These are phyloP conservation scores for Crithidia brevicula DNA, from an alignment of 208 protist genomes.

Conservation along the genomic window DNA sequence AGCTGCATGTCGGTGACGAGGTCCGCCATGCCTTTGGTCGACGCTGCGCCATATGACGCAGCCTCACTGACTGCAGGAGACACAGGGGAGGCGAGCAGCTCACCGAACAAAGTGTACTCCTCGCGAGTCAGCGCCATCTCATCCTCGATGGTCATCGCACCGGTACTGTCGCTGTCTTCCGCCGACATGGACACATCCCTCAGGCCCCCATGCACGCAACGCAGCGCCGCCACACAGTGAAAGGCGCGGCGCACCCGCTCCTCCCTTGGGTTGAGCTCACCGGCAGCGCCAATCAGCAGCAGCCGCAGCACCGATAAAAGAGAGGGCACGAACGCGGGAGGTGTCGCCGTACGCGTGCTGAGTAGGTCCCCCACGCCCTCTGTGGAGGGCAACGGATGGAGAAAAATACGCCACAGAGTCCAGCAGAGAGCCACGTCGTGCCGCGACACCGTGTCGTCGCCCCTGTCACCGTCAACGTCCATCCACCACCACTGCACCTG, in stretches of 20 bases:
- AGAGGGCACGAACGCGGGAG: not conserved
- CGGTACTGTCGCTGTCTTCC: not conserved
- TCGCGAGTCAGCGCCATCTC: constrained; percentile 26
- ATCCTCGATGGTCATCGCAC: constrained; percentile 25
- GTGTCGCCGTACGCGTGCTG: not conserved
- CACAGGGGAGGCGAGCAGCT: constrained; percentile 6
- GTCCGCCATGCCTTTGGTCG: not conserved
- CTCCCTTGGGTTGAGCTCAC: constrained; percentile 3
- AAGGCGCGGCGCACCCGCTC: constrained; percentile 26
- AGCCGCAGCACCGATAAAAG: constrained; percentile 15
- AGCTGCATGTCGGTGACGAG: constrained; percentile 47
- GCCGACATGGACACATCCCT: not conserved
- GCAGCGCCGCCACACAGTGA: constrained; percentile 28
- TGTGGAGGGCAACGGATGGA: not conserved
- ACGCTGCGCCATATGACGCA: not conserved
- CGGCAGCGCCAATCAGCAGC: constrained; percentile 15
- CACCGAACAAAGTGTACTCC: constrained; percentile 17
- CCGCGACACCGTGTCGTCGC: not conserved
- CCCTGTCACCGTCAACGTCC: not conserved
- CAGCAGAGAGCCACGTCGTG: constrained; percentile 27
- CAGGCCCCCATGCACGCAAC: constrained; percentile 7
- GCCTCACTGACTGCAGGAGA: not conserved
- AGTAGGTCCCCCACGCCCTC: not conserved
- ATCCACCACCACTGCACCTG: constrained; percentile 32
- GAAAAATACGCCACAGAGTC: constrained; percentile 30